phyloP scores from a whole-genome alignment of 129 eudicot genomes.

The Flaveria trinervia region DNA sequence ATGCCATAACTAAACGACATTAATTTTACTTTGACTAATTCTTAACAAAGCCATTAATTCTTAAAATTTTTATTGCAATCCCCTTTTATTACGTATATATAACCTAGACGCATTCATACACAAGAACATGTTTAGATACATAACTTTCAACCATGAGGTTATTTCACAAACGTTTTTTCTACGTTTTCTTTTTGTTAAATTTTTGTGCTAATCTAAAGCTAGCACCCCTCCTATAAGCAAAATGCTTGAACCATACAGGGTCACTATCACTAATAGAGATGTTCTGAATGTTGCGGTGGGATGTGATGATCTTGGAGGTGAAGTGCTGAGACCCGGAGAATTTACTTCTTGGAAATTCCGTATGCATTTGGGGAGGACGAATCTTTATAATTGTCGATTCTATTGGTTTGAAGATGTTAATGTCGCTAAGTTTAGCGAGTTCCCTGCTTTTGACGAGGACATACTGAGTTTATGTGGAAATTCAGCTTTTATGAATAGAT shows the following conservation, averaged over 20 bases:
- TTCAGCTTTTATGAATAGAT: not conserved
- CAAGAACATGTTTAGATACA: not conserved
- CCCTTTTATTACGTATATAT: too few relatives aligned
- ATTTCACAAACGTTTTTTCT: not conserved
- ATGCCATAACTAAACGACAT: too few relatives aligned
- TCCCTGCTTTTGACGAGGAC: not conserved
- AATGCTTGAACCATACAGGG: conserved; percentile 18
- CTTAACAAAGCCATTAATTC: too few relatives aligned
- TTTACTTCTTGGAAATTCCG: conserved; percentile 22
- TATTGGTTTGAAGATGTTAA: not conserved
- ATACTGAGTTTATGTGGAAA: not conserved
- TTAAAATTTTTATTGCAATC: too few relatives aligned
- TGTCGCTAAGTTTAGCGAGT: not conserved
- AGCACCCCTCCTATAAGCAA: conserved; percentile 1
- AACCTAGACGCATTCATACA: not conserved
- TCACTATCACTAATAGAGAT: conserved; percentile 6
- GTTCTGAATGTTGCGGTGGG: not conserved
- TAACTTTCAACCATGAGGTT: conserved; percentile 4
- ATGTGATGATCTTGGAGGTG: conserved; percentile 13
- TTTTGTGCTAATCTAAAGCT: not conserved
- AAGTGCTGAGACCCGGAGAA: not conserved
- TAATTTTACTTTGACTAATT: too few relatives aligned
- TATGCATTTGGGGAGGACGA: not conserved
- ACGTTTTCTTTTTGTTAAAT: not conserved
- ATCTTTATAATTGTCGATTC: conserved; percentile 9